These are phyloP conservation scores for Yueomyces sinensis DNA, from an alignment of 805 yeast species.

Conservation along the genomic window DNA sequence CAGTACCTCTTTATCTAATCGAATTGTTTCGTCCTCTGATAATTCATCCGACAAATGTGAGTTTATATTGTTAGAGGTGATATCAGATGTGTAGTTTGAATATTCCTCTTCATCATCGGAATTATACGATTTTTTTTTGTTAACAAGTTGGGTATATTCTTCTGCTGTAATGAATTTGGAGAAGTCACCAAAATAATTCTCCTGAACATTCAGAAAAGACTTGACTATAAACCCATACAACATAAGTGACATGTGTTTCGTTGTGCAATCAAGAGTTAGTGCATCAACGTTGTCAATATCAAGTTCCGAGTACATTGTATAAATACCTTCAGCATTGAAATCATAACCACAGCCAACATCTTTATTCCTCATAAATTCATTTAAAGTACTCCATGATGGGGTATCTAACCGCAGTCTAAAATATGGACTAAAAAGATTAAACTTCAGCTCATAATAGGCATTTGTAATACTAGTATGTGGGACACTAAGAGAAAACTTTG, in stretches of 20 bases:
- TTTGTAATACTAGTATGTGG: constrained; percentile 48
- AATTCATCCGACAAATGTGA: background rate
- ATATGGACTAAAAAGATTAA: constrained; percentile 37
- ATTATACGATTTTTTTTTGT: too few species aligned
- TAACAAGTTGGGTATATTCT: constrained; percentile 39
- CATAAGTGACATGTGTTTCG: constrained; percentile 53
- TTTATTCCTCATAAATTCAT: constrained; percentile 50
- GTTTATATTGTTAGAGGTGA: constrained; percentile 5
- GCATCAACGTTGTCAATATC: constrained; percentile 61
- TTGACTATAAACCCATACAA: constrained; percentile 71
- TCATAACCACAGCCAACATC: constrained; percentile 56
- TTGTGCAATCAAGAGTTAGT: constrained; percentile 47
- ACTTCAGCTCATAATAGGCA: constrained; percentile 39
- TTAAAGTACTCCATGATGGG: constrained; percentile 87
- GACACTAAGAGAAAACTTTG: constrained; percentile 34
- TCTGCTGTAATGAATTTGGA: constrained; percentile 77
- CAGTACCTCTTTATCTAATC: background rate
- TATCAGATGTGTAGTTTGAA: background rate
- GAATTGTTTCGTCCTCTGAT: background rate
- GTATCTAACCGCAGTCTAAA: constrained; percentile 55
- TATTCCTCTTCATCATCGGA: background rate
- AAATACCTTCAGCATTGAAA: constrained; percentile 50
- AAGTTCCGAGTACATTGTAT: constrained; percentile 43
- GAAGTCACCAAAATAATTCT: constrained; percentile 82
- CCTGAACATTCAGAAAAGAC: constrained; percentile 62